Conservation (phyloP, 441 rosid genomes). For the Rhodomyrtus psidioides region DNA sequence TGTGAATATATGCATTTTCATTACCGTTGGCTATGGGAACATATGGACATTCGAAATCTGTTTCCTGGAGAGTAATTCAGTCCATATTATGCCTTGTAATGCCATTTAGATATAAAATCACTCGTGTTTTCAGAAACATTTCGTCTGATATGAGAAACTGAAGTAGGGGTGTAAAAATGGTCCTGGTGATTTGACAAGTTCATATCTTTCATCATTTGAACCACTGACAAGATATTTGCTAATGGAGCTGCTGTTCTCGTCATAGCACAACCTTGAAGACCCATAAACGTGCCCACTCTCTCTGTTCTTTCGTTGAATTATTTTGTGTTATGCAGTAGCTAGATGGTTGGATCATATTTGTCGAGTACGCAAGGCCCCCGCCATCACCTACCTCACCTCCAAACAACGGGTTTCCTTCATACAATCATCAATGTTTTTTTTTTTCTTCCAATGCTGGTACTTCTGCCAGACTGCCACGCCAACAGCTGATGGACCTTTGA, state of each 20-base stretch:
- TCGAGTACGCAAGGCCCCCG: slow-evolving; percentile 79
- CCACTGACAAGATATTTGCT: neutral
- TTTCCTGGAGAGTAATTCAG: neutral
- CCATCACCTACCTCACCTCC: slow-evolving; percentile 18
- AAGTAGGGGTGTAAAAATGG: neutral
- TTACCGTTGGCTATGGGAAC: neutral
- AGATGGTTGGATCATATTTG: slow-evolving; percentile 97
- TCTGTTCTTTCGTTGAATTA: neutral
- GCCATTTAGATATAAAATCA: neutral
- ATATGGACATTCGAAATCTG: neutral
- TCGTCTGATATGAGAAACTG: neutral
- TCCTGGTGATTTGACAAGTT: neutral
- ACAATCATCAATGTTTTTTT: slow-evolving; percentile 10
- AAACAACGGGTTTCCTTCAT: slow-evolving; percentile 24
- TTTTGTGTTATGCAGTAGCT: slow-evolving; percentile 47
- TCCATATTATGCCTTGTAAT: neutral
- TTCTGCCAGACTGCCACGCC: neutral
- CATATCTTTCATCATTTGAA: neutral
- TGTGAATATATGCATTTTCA: neutral
- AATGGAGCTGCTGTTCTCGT: neutral
- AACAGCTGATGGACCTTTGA: neutral
- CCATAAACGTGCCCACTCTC: neutral
- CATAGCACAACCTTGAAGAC: neutral
- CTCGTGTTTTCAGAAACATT: neutral
- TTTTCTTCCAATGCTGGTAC: neutral